A percentile compares a stretch with the other conserved stretches of the same genome.
Conservation (phyloP, 2,329 filamentous ascomycete species). For the Alternaria triticimaculans region DNA sequence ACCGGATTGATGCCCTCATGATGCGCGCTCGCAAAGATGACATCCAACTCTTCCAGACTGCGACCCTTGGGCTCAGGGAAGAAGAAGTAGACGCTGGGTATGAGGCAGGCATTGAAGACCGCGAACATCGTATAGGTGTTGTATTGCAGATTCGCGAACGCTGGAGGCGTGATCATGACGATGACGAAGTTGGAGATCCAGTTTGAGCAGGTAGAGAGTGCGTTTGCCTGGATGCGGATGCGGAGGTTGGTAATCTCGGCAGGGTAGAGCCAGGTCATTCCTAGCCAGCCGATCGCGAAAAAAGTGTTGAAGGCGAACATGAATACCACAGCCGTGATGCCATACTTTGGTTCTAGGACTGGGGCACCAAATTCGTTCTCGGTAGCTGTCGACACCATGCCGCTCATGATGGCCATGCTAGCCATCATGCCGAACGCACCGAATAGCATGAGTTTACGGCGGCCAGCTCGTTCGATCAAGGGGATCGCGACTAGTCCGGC, state of each 20-base stretch:
- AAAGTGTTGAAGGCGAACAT: constrained; percentile 72
- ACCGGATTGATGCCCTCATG: constrained; percentile 6
- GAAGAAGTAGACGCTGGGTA: constrained; percentile 63
- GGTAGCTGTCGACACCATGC: constrained; percentile 9
- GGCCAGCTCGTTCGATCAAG: constrained; percentile 47
- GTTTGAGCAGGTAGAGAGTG: constrained; percentile 37
- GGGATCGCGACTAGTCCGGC: constrained; percentile 49
- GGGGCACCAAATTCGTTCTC: constrained; percentile 12
- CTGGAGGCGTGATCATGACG: constrained; percentile 68
- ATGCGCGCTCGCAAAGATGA: constrained; percentile 47
- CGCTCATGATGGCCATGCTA: constrained; percentile 58
- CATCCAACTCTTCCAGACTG: constrained; percentile 56
- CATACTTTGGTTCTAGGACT: constrained; percentile 53
- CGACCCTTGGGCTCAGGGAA: constrained; percentile 59
- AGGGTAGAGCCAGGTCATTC: constrained; percentile 64
- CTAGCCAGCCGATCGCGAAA: constrained; percentile 69
- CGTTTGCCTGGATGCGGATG: constrained; percentile 75
- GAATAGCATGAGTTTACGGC: constrained; percentile 39
- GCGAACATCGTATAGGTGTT: constrained; percentile 61
- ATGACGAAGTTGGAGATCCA: constrained; percentile 61
- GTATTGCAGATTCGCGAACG: constrained; percentile 60
- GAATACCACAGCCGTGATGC: constrained; percentile 64
- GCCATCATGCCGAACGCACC: constrained; percentile 33
- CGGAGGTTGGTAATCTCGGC: constrained; percentile 76
- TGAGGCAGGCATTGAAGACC: constrained; percentile 58